Conservation (phyloP, 108 stramenopile species). For the Hondaea fermentalgiana region DNA sequence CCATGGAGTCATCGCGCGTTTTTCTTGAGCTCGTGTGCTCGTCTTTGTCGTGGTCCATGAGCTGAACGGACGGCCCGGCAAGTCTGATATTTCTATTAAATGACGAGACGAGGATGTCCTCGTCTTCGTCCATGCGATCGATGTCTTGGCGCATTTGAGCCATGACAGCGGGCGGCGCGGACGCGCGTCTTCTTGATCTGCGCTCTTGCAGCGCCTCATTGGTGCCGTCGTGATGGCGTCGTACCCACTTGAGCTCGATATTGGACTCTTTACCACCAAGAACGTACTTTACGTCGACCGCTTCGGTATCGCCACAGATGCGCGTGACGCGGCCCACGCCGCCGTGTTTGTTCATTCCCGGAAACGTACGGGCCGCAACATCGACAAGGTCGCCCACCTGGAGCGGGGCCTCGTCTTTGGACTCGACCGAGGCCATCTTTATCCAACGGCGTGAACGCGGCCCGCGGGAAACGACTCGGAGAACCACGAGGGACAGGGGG, state of each 20-base stretch:
- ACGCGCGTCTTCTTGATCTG: not conserved
- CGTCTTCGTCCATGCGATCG: not conserved
- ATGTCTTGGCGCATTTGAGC: not conserved
- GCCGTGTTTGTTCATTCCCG: not conserved
- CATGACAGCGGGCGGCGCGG: not conserved
- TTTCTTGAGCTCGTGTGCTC: not conserved
- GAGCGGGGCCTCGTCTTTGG: not conserved
- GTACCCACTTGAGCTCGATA: not conserved
- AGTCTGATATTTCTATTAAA: not conserved
- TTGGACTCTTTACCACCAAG: slow-evolving; percentile 2
- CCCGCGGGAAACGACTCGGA: too few relatives aligned
- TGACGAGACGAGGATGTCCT: not conserved
- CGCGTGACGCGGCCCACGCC: not conserved
- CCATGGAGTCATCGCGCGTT: not conserved
- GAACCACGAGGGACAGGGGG: too few relatives aligned
- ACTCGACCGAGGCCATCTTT: not conserved
- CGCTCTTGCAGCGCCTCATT: not conserved
- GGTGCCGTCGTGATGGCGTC: not conserved
- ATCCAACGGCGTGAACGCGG: too few relatives aligned
- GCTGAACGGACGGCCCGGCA: not conserved
- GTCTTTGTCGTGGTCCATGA: not conserved
- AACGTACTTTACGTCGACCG: not conserved
- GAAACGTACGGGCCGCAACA: not conserved
- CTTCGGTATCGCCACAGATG: not conserved
- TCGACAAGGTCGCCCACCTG: not conserved